Evolutionary conservation across 2,329 filamentous ascomycete species (phyloP).

Genomic region (Polytolypa hystricis): DNA sequence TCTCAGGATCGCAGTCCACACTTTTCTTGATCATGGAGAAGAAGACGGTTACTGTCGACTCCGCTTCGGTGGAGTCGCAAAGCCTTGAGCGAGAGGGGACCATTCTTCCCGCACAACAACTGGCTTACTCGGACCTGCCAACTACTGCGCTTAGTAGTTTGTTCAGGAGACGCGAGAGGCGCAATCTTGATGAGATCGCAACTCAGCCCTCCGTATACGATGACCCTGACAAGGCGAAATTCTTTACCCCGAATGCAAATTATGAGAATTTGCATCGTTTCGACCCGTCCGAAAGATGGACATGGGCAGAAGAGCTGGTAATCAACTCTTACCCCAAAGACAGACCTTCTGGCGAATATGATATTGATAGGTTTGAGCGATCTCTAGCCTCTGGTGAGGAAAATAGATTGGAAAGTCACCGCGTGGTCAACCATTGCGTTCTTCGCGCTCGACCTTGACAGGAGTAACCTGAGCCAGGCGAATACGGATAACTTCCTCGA

Average conservation of each 20-base stretch:
- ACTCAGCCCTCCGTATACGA: constrained; percentile 28
- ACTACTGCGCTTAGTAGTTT: not conserved
- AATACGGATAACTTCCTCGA: constrained; percentile 18
- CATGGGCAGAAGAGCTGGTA: constrained; percentile 16
- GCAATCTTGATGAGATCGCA: not conserved
- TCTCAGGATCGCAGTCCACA: too few relatives aligned
- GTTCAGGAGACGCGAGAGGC: not conserved
- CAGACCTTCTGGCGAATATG: not conserved
- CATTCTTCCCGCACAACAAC: too few relatives aligned
- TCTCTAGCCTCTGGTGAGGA: constrained; percentile 12
- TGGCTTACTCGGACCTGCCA: not conserved
- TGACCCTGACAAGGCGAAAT: constrained; percentile 27
- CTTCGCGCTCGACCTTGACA: constrained; percentile 19
- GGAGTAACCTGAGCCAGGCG: constrained; percentile 19
- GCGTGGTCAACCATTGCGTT: constrained; percentile 39
- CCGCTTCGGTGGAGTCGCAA: too few relatives aligned
- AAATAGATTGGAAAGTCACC: constrained; percentile 25
- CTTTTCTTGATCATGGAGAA: too few relatives aligned
- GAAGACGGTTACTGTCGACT: too few relatives aligned
- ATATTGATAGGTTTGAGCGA: not conserved
- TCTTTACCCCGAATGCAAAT: constrained; percentile 19
- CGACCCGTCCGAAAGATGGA: constrained; percentile 22
- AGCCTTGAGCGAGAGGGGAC: too few relatives aligned
- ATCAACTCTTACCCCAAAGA: not conserved
- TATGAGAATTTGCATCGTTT: constrained; percentile 30